Conservation (phyloP, 176 grass and related monocot genomes). For the Ensete glaucum region DNA sequence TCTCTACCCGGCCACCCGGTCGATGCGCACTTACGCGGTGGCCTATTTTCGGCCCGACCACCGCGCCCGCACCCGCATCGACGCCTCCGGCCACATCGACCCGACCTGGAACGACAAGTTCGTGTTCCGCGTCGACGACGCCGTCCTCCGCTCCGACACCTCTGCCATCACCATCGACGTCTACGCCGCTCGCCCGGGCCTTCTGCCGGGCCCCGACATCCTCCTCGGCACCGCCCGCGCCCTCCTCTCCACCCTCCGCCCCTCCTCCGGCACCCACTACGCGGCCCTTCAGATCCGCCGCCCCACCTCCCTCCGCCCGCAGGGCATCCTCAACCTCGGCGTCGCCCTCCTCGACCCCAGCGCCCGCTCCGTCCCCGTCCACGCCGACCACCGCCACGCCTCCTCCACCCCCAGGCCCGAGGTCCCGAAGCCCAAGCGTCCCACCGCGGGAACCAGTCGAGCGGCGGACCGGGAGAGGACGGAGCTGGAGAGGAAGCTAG, state of each 20-base stretch:
- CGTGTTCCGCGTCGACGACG: conserved; percentile 25
- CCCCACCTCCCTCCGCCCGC: conserved; percentile 22
- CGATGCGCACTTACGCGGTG: conserved; percentile 29
- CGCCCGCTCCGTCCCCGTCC: conserved; percentile 17
- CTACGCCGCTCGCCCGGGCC: conserved; percentile 9
- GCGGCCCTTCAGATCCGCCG: conserved; percentile 28
- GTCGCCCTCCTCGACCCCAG: conserved; percentile 21
- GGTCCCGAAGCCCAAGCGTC: neutral
- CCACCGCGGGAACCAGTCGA: neutral
- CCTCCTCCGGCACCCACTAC: conserved; percentile 10
- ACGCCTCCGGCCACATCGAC: conserved; percentile 21
- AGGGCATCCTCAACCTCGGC: conserved; percentile 31
- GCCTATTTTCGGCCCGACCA: conserved; percentile 21
- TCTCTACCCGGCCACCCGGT: conserved; percentile 13
- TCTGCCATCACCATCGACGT: conserved; percentile 18
- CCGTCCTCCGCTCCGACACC: conserved; percentile 19
- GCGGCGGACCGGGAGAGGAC: neutral
- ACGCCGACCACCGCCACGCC: conserved; percentile 3
- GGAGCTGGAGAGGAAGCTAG: conserved; percentile 15
- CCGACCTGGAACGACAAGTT: conserved; percentile 38
- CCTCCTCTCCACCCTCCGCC: conserved; percentile 21
- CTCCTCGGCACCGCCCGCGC: conserved; percentile 28
- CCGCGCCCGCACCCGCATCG: conserved; percentile 16
- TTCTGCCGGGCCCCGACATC: conserved; percentile 3
- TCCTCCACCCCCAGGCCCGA: neutral